Conservation (phyloP, 805 yeast genomes). For the Nakazawaea holstii region DNA sequence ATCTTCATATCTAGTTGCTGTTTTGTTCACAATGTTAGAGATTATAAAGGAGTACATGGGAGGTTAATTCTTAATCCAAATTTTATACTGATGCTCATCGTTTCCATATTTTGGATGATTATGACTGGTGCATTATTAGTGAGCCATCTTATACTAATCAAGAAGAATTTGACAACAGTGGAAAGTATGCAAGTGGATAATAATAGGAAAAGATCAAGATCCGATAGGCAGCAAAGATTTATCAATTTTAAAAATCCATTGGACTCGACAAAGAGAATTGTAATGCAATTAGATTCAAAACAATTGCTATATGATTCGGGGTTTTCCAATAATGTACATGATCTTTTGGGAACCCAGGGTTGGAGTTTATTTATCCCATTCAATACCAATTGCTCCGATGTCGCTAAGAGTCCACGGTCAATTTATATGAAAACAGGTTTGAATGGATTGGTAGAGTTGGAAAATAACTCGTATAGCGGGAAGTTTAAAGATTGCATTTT, state of each 20-base stretch:
- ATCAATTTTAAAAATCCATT: constrained; percentile 35
- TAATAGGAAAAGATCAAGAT: constrained; percentile 19
- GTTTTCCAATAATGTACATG: constrained; percentile 28
- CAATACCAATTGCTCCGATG: constrained; percentile 20
- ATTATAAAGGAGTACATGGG: constrained; percentile 19
- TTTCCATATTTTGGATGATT: constrained; percentile 38
- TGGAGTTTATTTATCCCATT: constrained; percentile 15
- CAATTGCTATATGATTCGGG: constrained; percentile 36
- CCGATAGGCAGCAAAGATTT: constrained; percentile 30
- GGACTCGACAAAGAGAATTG: constrained; percentile 26
- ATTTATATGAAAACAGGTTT: constrained; percentile 9
- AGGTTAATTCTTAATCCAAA: constrained; percentile 36
- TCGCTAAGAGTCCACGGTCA: neutral
- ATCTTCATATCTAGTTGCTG: constrained; percentile 32
- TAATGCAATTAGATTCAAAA: constrained; percentile 27
- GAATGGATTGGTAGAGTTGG: constrained; percentile 21
- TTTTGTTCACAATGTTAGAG: constrained; percentile 23
- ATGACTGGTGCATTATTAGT: constrained; percentile 37
- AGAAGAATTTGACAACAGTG: constrained; percentile 48
- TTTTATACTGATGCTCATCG: constrained; percentile 39
- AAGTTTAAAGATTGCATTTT: constrained; percentile 17
- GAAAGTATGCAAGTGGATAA: constrained; percentile 48
- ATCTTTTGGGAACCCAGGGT: constrained; percentile 18
- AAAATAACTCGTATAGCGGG: constrained; percentile 20
- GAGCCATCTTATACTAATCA: constrained; percentile 40